Percentiles rank a stretch among this genome's conserved stretches.
Conservation (phyloP, 441 rosid genomes). For the Corymbia citriodora region DNA sequence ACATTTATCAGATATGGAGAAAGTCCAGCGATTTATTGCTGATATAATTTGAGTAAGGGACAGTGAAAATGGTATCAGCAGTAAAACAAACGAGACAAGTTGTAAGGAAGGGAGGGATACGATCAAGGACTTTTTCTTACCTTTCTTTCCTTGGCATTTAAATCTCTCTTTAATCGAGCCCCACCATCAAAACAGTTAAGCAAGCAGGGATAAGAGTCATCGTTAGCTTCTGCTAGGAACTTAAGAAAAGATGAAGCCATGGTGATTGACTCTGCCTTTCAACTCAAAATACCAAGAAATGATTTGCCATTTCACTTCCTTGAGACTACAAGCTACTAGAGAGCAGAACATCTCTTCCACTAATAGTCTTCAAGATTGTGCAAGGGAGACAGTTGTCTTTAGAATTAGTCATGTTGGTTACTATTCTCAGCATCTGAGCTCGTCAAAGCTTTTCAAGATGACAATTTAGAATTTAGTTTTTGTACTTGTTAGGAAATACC, state of each 20-base stretch:
- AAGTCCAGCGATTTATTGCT: not conserved
- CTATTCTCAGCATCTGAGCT: not conserved
- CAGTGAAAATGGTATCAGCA: not conserved
- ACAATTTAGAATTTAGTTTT: not conserved
- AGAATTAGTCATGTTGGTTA: not conserved
- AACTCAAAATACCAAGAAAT: not conserved
- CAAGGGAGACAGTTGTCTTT: not conserved
- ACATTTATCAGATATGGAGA: not conserved
- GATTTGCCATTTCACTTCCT: not conserved
- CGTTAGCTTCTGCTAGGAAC: not conserved
- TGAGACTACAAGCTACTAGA: not conserved
- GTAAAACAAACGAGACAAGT: not conserved
- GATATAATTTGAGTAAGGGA: not conserved
- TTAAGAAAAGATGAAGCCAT: not conserved
- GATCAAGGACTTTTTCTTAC: not conserved
- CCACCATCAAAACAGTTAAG: not conserved
- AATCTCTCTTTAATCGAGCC: not conserved
- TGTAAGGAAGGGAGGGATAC: not conserved
- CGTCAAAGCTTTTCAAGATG: not conserved
- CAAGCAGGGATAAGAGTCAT: not conserved
- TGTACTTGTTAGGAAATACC: not conserved
- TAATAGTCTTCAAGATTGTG: not conserved
- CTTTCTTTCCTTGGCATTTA: not conserved
- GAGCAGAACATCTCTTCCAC: not conserved
- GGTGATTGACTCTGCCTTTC: not conserved